Evolutionary conservation across 495 filamentous ascomycete genomes (phyloP).

Genomic region (Penicillium arizonense): DNA sequence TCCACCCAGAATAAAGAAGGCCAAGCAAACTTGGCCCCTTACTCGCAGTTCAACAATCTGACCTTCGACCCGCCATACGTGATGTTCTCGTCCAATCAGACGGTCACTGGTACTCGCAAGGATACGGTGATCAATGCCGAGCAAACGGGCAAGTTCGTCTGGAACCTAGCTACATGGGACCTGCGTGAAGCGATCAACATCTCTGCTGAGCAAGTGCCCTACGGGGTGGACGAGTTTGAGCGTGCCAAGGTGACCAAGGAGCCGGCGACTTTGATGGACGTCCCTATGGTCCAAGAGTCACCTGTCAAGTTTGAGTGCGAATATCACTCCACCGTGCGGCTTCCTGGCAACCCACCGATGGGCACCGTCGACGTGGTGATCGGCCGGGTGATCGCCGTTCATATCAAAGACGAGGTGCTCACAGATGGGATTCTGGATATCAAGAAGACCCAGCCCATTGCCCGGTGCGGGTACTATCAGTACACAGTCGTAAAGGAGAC

Average conservation of each 20-base stretch:
- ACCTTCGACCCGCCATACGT: conserved; percentile 60
- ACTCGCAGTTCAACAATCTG: conserved; percentile 59
- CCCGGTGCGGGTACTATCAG: conserved; percentile 58
- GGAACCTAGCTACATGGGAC: conserved; percentile 56
- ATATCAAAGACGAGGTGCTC: conserved; percentile 51
- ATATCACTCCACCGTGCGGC: conserved; percentile 49
- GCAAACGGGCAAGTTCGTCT: conserved; percentile 52
- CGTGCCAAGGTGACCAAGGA: conserved; percentile 46
- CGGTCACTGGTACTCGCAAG: conserved; percentile 38
- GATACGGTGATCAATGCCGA: conserved; percentile 55
- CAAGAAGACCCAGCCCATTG: conserved; percentile 53
- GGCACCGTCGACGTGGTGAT: conserved; percentile 55
- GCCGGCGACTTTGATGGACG: conserved; percentile 31
- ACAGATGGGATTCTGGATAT: conserved; percentile 52
- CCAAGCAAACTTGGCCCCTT: conserved; percentile 53
- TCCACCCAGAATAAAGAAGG: conserved; percentile 33
- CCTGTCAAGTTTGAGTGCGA: conserved; percentile 58
- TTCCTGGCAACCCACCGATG: conserved; percentile 54
- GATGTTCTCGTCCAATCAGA: conserved; percentile 56
- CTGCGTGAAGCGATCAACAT: conserved; percentile 52
- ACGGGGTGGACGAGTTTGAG: conserved; percentile 54
- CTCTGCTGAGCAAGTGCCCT: conserved; percentile 40
- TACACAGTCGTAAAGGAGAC: conserved; percentile 51
- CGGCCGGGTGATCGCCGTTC: conserved; percentile 53
- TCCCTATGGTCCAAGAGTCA: conserved; percentile 49